These are phyloP conservation scores for Yamadazyma nakazawae DNA, from an alignment of 805 yeast species.

Conservation along the genomic window DNA sequence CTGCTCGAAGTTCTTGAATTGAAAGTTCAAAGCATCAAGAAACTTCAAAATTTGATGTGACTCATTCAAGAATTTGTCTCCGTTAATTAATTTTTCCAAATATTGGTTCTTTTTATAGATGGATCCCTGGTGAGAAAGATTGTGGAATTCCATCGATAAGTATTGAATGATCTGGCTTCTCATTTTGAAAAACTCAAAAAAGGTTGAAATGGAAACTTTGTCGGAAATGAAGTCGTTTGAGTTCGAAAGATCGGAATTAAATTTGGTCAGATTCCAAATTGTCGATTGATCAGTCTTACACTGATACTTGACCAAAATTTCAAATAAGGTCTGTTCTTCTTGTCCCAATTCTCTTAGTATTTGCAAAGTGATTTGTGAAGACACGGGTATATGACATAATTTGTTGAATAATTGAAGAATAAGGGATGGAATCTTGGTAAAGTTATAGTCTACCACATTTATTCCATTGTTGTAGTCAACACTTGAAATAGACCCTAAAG, in stretches of 20 bases:
- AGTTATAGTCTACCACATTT: constrained; percentile 46
- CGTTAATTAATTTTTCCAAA: constrained; percentile 50
- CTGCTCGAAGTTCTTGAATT: constrained; percentile 43
- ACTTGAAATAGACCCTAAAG: constrained; percentile 42
- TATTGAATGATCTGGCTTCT: constrained; percentile 62
- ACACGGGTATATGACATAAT: constrained; percentile 54
- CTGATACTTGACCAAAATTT: constrained; percentile 48
- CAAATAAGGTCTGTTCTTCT: constrained; percentile 41
- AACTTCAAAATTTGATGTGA: constrained; percentile 67
- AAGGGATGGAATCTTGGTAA: constrained; percentile 55
- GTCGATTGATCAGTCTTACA: constrained; percentile 55
- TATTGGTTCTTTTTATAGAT: constrained; percentile 52
- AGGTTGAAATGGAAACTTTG: constrained; percentile 44
- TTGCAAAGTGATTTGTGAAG: constrained; percentile 50
- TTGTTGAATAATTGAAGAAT: constrained; percentile 61
- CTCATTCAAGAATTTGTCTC: constrained; percentile 49
- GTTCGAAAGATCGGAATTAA: constrained; percentile 37
- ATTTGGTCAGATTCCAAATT: constrained; percentile 49
- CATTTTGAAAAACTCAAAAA: constrained; percentile 58
- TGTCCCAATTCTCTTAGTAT: constrained; percentile 44
- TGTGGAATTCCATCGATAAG: constrained; percentile 71
- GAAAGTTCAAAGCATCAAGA: constrained; percentile 66
- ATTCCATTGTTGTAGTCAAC: constrained; percentile 31
- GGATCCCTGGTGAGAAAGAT: constrained; percentile 40
- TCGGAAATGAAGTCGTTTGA: constrained; percentile 34